A percentile compares a stretch with the other conserved stretches of the same genome.
phyloP scores from a whole-genome alignment of 805 yeast species.

The Myxozyma sirexii region DNA sequence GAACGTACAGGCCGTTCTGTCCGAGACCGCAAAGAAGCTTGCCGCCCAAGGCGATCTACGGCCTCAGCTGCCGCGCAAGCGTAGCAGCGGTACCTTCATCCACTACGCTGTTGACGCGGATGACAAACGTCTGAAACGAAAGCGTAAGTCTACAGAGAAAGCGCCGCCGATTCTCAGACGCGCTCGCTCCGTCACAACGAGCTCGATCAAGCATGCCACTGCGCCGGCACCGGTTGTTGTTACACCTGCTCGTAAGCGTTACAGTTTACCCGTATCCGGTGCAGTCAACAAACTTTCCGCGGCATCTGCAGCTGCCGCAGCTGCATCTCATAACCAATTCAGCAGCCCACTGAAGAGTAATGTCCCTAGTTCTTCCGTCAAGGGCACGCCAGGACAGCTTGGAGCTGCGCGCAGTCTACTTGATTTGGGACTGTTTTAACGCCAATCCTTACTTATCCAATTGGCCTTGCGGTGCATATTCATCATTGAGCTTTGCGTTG shows the following conservation, averaged over 20 bases:
- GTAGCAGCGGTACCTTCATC: slow-evolving; percentile 4
- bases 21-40: slow-evolving; percentile 21
- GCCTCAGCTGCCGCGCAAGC: slow-evolving; percentile 15
- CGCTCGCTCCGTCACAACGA: neutral
- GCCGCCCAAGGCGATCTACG: slow-evolving; percentile 14
- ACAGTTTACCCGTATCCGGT: neutral
- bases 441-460: neutral
- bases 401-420: slow-evolving; percentile 38
- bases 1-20: slow-evolving; percentile 21
- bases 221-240: neutral
- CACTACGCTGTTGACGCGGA: neutral
- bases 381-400: slow-evolving; percentile 37
- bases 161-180: neutral
- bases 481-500: neutral
- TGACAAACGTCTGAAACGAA: neutral
- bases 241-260: slow-evolving; percentile 17
- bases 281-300: neutral
- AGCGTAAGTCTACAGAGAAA: neutral
- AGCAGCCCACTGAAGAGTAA: slow-evolving; percentile 33
- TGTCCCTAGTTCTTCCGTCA: slow-evolving; percentile 32
- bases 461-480: neutral
- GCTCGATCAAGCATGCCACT: neutral
- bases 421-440: slow-evolving; percentile 30
- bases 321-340: slow-evolving; percentile 1
- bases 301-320: slow-evolving; percentile 2